These are phyloP conservation scores for Rhododendron molle DNA, from an alignment of 148 eudicot species.

Conservation along the genomic window DNA sequence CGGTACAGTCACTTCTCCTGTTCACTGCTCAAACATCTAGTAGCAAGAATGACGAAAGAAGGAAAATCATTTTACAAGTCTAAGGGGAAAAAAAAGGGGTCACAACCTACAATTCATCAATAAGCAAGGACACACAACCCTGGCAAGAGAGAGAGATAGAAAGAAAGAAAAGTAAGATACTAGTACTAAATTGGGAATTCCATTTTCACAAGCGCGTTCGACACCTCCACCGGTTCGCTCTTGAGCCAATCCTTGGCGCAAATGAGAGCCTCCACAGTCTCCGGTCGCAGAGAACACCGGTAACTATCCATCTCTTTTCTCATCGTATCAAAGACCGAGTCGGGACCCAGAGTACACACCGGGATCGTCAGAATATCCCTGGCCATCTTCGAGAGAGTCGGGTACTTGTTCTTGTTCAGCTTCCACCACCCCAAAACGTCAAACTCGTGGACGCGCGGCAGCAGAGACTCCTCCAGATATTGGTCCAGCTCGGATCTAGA, in stretches of 20 bases:
- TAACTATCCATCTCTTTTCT: constrained; percentile 69
- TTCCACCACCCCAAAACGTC: constrained; percentile 98
- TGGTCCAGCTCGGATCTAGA: constrained; percentile 80
- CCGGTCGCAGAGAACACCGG: constrained; percentile 71
- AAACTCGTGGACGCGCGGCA: constrained; percentile 80
- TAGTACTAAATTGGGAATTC: constrained; percentile 46
- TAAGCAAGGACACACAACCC: background rate
- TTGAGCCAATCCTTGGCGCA: constrained; percentile 95
- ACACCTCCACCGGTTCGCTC: constrained; percentile 23
- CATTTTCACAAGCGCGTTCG: constrained; percentile 46
- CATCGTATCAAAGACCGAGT: constrained; percentile 49
- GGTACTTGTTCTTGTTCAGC: constrained; percentile 77
- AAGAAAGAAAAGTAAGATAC: background rate
- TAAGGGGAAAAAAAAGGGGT: background rate
- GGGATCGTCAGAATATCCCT: constrained; percentile 70
- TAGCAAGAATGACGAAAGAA: background rate
- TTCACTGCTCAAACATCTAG: background rate
- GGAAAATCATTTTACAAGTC: background rate
- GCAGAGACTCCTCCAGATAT: constrained; percentile 86
- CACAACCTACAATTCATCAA: constrained; percentile 5
- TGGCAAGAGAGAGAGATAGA: background rate
- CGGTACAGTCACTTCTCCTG: background rate
- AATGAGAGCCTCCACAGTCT: constrained; percentile 83
- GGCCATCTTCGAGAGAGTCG: constrained; percentile 93
- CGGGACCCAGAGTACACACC: constrained; percentile 51